Percentiles rank a stretch among this genome's conserved stretches.
Conservation (phyloP, 2,329 filamentous ascomycete species). For the Ramichloridium luteum region DNA sequence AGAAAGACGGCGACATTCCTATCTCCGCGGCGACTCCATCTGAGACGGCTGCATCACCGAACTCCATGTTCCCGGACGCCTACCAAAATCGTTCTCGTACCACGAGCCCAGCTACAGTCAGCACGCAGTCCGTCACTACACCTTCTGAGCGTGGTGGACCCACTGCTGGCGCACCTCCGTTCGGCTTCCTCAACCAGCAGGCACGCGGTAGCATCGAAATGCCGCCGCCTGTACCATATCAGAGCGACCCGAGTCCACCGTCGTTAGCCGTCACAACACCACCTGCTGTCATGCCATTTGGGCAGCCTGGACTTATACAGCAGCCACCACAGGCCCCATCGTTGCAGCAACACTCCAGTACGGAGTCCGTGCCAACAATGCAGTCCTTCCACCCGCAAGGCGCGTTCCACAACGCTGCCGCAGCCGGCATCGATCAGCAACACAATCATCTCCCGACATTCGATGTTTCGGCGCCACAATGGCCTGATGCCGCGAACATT, state of each 20-base stretch:
- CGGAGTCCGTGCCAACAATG: constrained; percentile 12
- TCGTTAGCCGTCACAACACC: constrained; percentile 8
- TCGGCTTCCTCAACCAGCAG: constrained; percentile 21
- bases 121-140: constrained; percentile 23
- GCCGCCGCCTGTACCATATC: constrained; percentile 21
- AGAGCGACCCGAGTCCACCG: constrained; percentile 11
- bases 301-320: background rate
- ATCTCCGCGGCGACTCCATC: constrained; percentile 38
- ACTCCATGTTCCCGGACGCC: constrained; percentile 28
- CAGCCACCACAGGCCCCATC: background rate
- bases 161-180: constrained; percentile 9
- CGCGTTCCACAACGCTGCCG: too few species aligned
- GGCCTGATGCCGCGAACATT: too few species aligned
- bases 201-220: constrained; percentile 21
- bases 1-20: constrained; percentile 43
- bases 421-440: too few species aligned
- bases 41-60: constrained; percentile 29
- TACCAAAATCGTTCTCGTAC: constrained; percentile 33
- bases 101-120: constrained; percentile 31
- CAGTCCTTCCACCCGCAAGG: constrained; percentile 8
- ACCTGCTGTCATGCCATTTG: constrained; percentile 4
- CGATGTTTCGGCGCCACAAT: too few species aligned
- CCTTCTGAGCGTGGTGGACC: constrained; percentile 8
- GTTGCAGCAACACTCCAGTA: constrained; percentile 7
- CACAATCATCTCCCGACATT: too few species aligned